phyloP scores from a whole-genome alignment of 805 yeast species.

The Naumovozyma baii region DNA sequence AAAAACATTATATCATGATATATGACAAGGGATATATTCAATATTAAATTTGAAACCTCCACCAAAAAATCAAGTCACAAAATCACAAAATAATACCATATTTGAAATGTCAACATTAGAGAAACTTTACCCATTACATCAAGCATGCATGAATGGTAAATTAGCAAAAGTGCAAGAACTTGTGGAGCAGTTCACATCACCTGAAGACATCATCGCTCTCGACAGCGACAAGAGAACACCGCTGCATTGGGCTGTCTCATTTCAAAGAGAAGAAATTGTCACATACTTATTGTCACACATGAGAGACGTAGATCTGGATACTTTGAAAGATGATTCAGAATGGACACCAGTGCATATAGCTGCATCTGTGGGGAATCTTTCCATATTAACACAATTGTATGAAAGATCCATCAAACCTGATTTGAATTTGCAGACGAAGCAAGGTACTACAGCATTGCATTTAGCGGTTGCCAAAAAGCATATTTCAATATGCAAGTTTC shows the following conservation, averaged over 20 bases:
- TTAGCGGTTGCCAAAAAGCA: constrained; percentile 67
- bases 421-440: constrained; percentile 49
- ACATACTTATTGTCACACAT: constrained; percentile 31
- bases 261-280: constrained; percentile 44
- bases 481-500: constrained; percentile 39
- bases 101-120: not conserved
- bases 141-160: constrained; percentile 60
- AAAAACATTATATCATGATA: too few species aligned
- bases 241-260: constrained; percentile 81
- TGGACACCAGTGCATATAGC: constrained; percentile 89
- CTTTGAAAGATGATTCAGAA: constrained; percentile 60
- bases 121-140: constrained; percentile 35
- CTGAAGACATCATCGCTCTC: constrained; percentile 31
- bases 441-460: constrained; percentile 68
- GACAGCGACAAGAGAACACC: constrained; percentile 77
- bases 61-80: not conserved
- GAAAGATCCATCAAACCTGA: constrained; percentile 45
- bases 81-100: not conserved
- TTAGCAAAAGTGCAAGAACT: constrained; percentile 41
- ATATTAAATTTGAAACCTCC: too few species aligned
- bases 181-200: constrained; percentile 40
- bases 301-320: constrained; percentile 51
- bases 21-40: too few species aligned
- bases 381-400: constrained; percentile 43
- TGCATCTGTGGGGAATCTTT: constrained; percentile 57